Conservation (phyloP, 257 asterid genomes). For the Cruciata laevipes region DNA sequence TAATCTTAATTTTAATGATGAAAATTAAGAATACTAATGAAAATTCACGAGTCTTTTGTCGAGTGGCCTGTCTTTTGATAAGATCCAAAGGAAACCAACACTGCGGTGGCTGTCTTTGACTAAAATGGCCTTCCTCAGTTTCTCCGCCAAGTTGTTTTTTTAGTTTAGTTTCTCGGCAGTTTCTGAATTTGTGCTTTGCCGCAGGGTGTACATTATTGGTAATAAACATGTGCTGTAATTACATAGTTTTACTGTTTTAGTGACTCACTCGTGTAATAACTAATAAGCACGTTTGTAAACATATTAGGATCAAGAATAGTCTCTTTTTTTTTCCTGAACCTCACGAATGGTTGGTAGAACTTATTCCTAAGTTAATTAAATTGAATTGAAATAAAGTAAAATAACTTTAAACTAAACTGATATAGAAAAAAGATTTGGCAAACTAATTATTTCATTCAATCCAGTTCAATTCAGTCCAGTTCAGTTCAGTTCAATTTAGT, state of each 20-base stretch:
- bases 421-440: too few species aligned
- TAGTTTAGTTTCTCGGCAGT: neutral
- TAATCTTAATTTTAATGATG: neutral
- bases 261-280: too few species aligned
- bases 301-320: too few species aligned
- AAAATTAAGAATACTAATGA: neutral
- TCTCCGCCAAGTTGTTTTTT: neutral
- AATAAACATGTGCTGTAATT: neutral
- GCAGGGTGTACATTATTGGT: conserved; percentile 13
- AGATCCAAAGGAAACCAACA: neutral
- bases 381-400: too few species aligned
- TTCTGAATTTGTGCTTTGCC: neutral
- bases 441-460: too few species aligned
- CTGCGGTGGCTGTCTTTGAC: conserved; percentile 13
- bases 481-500: too few species aligned
- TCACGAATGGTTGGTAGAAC: too few species aligned
- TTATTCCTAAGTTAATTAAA: too few species aligned
- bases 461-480: too few species aligned
- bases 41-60: neutral
- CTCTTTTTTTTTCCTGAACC: too few species aligned
- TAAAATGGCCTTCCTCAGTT: neutral
- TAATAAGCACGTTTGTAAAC: too few species aligned
- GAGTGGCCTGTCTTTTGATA: conserved; percentile 3
- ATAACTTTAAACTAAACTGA: too few species aligned
- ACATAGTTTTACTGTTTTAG: neutral